A percentile compares a stretch with the other conserved stretches of the same genome.
Conservation (phyloP, 805 yeast species). For the Huiozyma sinensis region DNA sequence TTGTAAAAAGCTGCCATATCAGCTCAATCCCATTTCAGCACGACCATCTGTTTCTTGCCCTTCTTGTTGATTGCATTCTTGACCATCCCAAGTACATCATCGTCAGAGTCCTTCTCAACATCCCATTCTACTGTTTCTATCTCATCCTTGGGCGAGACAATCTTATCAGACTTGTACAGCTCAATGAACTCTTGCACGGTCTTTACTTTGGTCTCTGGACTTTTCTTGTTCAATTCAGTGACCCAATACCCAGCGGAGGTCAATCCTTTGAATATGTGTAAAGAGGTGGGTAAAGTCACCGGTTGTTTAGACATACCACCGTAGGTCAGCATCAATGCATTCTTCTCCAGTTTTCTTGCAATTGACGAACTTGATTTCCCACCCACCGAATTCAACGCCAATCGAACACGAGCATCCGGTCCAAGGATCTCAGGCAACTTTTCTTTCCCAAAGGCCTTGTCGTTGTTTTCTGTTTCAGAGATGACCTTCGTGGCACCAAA, state of each 20-base stretch:
- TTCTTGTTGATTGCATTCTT: slow-evolving; percentile 33
- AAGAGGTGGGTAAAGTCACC: slow-evolving; percentile 77
- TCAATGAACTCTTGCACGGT: slow-evolving; percentile 47
- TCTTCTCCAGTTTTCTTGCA: slow-evolving; percentile 66
- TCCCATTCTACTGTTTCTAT: slow-evolving; percentile 28
- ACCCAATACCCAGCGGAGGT: slow-evolving; percentile 91
- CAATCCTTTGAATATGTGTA: slow-evolving; percentile 82
- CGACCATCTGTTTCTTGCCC: slow-evolving; percentile 25
- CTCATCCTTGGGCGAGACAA: slow-evolving; percentile 40
- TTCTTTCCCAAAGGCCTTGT: slow-evolving; percentile 52
- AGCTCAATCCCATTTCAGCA: slow-evolving; percentile 19
- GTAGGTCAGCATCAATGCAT: slow-evolving; percentile 77
- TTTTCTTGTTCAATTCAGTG: slow-evolving; percentile 48
- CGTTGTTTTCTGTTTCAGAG: slow-evolving; percentile 74
- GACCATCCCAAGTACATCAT: slow-evolving; percentile 34
- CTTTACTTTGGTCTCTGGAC: slow-evolving; percentile 49
- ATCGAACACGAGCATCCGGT: slow-evolving; percentile 43
- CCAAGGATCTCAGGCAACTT: slow-evolving; percentile 35
- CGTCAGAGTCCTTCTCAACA: slow-evolving; percentile 26
- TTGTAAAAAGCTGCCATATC: slow-evolving; percentile 2
- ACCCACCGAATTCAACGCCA: slow-evolving; percentile 90
- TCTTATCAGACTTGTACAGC: slow-evolving; percentile 47
- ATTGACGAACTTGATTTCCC: slow-evolving; percentile 76
- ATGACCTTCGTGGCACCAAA: slow-evolving; percentile 82
- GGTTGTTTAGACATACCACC: slow-evolving; percentile 98